Base-by-base conservation (phyloP, 495 filamentous ascomycete genomes). In the Aspergillus avenaceus region DNA sequence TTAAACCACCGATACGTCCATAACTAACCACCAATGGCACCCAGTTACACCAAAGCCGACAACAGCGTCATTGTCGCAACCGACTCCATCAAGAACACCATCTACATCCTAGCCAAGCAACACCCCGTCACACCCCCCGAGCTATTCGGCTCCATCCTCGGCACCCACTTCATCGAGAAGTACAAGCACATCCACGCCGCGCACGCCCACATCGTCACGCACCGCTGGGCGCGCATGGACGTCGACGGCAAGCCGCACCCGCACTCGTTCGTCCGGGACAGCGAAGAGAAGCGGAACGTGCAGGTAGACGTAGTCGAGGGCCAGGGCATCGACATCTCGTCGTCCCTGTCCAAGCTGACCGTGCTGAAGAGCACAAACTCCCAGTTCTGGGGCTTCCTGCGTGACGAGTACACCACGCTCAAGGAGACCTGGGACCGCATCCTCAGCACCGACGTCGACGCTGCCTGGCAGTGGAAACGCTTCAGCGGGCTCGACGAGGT, bases 341-440 rank as follows among this genome's bases (percentile, higher is more conserved):
- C 86, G 51, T 77, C 79, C 24, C 84, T 95, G 62, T 68, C 71
- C 47, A 88, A 85, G 14, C 78, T 98, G 43, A 76, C 90, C 14
- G 91, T 98, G 54, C 84, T 98, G 58, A 98, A 98, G 76, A 91
- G 85, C 75, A 98, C 93, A n/a, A 90, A 89, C 26, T 96, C 91
- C 26, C 88, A 88, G 53, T 98, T 98, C 81, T 86, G 93, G 75
- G 87, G 90, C 54, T 98, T 96, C 71, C 70, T 96, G 32, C 83
- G 85, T 29, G 90, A 98, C 70, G 90, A 93, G 72, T 98, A 81
- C 76, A 96, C 93, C 41, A 91, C 88, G 7, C 80, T 98, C 26
- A 72, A 77, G 28, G 93, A 98, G 75, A 89, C 87, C 16, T 91
- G 86, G 84, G 93, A 98, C 63, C 88, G 93, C 41, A 93, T 98